Conservation (phyloP, 257 asterid species). For the Forsythia viridissima region DNA sequence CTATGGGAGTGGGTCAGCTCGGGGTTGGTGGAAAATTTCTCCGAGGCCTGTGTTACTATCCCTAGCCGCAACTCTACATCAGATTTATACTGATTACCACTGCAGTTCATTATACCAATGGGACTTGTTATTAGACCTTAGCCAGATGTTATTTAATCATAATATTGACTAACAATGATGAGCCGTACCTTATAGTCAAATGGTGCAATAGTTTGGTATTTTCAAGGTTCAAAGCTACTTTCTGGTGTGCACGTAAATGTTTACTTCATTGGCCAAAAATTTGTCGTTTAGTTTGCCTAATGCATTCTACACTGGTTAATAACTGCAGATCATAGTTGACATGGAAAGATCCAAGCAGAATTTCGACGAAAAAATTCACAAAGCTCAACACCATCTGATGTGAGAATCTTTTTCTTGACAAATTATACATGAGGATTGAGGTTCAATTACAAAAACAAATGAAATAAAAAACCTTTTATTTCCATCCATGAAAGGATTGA, state of each 20-base stretch:
- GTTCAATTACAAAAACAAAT: background rate
- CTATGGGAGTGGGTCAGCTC: background rate
- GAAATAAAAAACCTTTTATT: background rate
- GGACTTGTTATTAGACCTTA: background rate
- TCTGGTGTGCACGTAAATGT: constrained; percentile 8
- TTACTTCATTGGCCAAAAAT: background rate
- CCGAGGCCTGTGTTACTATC: background rate
- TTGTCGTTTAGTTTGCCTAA: constrained; percentile 8
- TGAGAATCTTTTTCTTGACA: constrained; percentile 38
- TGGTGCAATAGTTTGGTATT: constrained; percentile 12
- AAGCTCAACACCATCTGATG: constrained; percentile 68
- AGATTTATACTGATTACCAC: background rate
- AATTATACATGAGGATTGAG: constrained; percentile 8
- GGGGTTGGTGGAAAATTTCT: background rate
- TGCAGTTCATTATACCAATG: background rate
- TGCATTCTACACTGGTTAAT: background rate
- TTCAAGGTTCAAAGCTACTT: constrained; percentile 10
- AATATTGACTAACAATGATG: background rate
- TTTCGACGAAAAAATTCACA: constrained; percentile 55
- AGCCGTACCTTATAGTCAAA: constrained; percentile 11
- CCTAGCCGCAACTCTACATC: background rate
- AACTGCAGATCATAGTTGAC: constrained; percentile 82
- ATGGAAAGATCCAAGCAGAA: constrained; percentile 96
- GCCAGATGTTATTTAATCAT: background rate
- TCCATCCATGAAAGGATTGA: background rate